Base-by-base conservation (phyloP, 2,329 filamentous ascomycete species). In the Fonsecaea erecta region DNA sequence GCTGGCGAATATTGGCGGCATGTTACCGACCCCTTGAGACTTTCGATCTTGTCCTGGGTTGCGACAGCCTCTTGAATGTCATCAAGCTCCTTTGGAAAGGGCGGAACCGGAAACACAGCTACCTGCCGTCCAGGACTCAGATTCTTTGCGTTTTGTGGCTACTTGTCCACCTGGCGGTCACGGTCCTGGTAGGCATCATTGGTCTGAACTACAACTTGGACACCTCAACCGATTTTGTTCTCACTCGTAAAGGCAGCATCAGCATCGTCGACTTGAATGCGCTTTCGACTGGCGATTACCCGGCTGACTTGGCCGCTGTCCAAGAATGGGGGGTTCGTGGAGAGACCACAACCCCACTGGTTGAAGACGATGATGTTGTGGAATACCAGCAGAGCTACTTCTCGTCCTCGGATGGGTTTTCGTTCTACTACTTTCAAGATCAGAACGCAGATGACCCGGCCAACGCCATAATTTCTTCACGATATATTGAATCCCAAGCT, bases 201-300 rank as follows among this genome's bases (percentile, higher is more conserved):
- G 69, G 69, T n/a, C 61, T 71, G 34, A 71, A 68, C 24, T 71
- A 71, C 52, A 69, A 68, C 32, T 35, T 71, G 34, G 63, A 71
- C 21, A 59, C 52, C 1, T 68, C 68, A 7, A 28, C 24, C 4
- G 53, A 64, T 18, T 46, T 40, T 55, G 56, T 66, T 2, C 48
- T 65, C 32, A 28, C 28, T 3, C 58, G 34, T n/a, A 63, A 35
- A 32, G 69, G 69, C 30, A 59, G 18, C 16, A 46, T 62, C 46
- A 68, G 60, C 51, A 66, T 71, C 14, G 26, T 67, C 34, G 63
- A 68, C 34, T 34, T 71, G 48, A 40, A 67, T 28, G 52, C 65
- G 24, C 40, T 69, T 6, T 60, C 53, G 12, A 57, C 59, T 3
- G 63, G 60, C 9, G 26, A 60, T 24, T 68, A 68, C 59, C 34